Percentiles rank a stretch among this genome's conserved stretches.
Conservation (phyloP, 75 land plant species). For the Larix kaempferi region DNA sequence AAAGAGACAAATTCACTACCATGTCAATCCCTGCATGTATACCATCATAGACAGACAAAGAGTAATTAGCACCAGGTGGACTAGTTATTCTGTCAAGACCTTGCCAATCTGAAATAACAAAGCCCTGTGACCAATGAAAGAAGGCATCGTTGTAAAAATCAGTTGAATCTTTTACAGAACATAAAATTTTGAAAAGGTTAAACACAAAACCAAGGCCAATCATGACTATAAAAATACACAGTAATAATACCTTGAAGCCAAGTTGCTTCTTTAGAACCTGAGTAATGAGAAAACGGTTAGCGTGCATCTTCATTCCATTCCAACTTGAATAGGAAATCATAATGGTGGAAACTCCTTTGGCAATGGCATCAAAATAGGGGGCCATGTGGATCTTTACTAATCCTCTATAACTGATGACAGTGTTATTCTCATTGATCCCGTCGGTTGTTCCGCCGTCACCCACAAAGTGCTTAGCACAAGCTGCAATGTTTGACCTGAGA, state of each 20-base stretch:
- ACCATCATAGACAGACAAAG: constrained; percentile 45
- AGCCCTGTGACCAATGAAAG: constrained; percentile 45
- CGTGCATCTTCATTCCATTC: constrained; percentile 88
- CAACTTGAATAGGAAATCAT: constrained; percentile 76
- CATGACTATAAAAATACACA: not conserved
- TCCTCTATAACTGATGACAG: constrained; percentile 36
- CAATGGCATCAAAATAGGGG: constrained; percentile 50
- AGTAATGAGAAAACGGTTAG: constrained; percentile 47
- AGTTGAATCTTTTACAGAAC: not conserved
- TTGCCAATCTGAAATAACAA: constrained; percentile 66
- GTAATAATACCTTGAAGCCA: constrained; percentile 36
- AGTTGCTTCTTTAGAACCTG: constrained; percentile 48
- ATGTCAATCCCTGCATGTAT: constrained; percentile 67
- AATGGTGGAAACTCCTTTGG: constrained; percentile 61
- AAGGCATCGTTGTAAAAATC: too few species aligned
- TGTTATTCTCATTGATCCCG: constrained; percentile 74
- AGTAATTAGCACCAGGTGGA: constrained; percentile 60
- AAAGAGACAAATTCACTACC: constrained; percentile 23
- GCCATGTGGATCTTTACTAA: constrained; percentile 68
- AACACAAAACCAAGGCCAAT: not conserved
- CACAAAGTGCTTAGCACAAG: constrained; percentile 77
- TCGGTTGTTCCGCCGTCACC: constrained; percentile 76
- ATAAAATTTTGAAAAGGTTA: not conserved
- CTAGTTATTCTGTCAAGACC: constrained; percentile 63
- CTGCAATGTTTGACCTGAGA: constrained; percentile 58